Conservation (phyloP, 208 protist genomes). For the Wallacemonas rigidus region DNA sequence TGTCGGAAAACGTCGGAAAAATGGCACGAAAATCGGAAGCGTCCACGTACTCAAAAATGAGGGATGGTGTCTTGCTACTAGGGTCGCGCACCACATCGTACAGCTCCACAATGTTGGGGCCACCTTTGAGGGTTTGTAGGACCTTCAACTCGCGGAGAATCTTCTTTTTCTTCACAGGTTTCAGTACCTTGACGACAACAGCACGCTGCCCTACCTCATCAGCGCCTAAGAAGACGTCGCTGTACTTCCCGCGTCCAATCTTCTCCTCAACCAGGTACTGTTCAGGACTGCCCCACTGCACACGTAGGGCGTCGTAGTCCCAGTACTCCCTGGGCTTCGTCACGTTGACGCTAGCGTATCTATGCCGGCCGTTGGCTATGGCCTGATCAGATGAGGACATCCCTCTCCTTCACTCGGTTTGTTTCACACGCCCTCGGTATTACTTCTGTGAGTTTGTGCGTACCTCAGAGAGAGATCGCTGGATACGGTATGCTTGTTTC, state of each 20-base stretch:
- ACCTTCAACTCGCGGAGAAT: slow-evolving; percentile 99
- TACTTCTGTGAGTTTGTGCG: background rate
- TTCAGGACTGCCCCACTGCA: slow-evolving; percentile 95
- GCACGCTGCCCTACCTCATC: slow-evolving; percentile 83
- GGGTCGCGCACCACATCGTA: slow-evolving; percentile 98
- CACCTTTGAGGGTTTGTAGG: slow-evolving; percentile 97
- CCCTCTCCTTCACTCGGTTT: slow-evolving; percentile 6
- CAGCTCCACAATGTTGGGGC: slow-evolving; percentile 99
- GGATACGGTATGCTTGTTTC: slow-evolving; percentile 10
- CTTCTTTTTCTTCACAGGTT: slow-evolving; percentile 99
- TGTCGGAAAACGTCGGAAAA: slow-evolving; percentile 97
- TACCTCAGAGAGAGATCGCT: background rate
- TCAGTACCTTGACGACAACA: slow-evolving; percentile 99
- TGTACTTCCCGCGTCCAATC: slow-evolving; percentile 99
- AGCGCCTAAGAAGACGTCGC: slow-evolving; percentile 99
- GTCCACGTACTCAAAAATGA: slow-evolving; percentile 99
- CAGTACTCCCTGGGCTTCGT: slow-evolving; percentile 94
- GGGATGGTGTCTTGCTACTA: slow-evolving; percentile 96
- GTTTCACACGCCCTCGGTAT: background rate
- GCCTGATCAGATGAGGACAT: slow-evolving; percentile 28
- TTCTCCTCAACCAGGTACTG: slow-evolving; percentile 97
- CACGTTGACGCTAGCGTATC: slow-evolving; percentile 80
- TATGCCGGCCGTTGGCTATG: slow-evolving; percentile 53
- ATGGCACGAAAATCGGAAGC: slow-evolving; percentile 97
- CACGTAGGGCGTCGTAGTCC: slow-evolving; percentile 93